Base-by-base conservation (phyloP, 2,329 filamentous ascomycete genomes). In the Fusarium sp. region DNA sequence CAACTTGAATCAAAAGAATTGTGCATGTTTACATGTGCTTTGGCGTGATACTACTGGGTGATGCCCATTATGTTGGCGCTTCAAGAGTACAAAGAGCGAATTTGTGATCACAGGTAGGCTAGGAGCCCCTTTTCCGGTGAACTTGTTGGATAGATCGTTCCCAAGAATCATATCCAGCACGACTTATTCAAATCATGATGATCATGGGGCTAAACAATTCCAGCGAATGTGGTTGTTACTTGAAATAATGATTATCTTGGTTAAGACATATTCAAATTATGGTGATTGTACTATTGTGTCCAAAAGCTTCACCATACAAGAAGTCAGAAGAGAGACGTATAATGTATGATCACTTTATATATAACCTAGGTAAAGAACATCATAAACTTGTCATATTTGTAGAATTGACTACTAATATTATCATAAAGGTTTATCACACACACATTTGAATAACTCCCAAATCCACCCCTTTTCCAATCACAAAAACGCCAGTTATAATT, bases 401-500 rank as follows among this genome's bases (percentile, higher is more conserved):
- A 47, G 26, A 47, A 10, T 35, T 47, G 20, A 28, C 54, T 47
- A 47, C 54, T 47, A 45, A 47, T 56, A 56, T 45, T 33, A 57
- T 57, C 68, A 76, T 59, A 39, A 60, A 65, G 18, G 50, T 65
- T 65, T 48, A 68, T 48, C 64, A 61, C 61, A 42, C 38, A 67
- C 38, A 67, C 54, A 36, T 38, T 53, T 20, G 38, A 57, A 57
- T 57, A 69, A 69, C 66, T 71, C 68, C 53, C 42, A 33, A 48
- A 53, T 53, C 28, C 61, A 47, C 62, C 64, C 50, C 69, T 39
- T 63, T 69, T 67, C 59, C 74, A 68, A 61, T 73, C 71, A 70
- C 73, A 71, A 69, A 75, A 76, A 72, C 67, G 73, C 73, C 73
- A 65, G 57, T 68, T n/a, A 61, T 66, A 55, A 74, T 84, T 85